A percentile compares a stretch with the other conserved stretches of the same genome.
Evolutionary conservation across 2,329 filamentous ascomycete species (phyloP).

Genomic region (Botrytis cinerea): DNA sequence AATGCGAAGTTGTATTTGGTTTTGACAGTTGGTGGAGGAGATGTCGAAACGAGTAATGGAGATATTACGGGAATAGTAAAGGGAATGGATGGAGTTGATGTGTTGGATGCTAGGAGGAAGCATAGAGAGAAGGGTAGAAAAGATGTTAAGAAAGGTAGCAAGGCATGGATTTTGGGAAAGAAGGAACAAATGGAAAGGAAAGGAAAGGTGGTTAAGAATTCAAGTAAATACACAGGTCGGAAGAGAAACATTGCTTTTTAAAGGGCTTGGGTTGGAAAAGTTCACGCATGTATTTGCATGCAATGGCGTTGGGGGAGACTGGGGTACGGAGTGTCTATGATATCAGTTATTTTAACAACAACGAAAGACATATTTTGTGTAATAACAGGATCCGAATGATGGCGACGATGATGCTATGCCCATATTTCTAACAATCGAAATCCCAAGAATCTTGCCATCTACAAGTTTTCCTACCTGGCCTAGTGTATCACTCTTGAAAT

Average conservation of each 20-base stretch:
- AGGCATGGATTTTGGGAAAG: slow-evolving; percentile 80
- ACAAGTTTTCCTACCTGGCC: neutral
- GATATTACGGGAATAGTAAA: slow-evolving; percentile 91
- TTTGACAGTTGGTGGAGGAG: slow-evolving; percentile 75
- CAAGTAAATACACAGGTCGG: slow-evolving; percentile 90
- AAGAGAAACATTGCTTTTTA: slow-evolving; percentile 81
- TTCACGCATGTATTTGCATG: slow-evolving; percentile 29
- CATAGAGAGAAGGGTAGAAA: slow-evolving; percentile 50
- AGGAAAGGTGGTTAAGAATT: slow-evolving; percentile 90
- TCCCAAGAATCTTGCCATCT: neutral
- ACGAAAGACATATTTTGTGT: neutral
- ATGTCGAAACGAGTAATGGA: slow-evolving; percentile 48
- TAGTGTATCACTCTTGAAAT: neutral
- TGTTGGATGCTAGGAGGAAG: slow-evolving; percentile 68
- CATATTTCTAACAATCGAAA: neutral
- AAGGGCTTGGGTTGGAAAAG: slow-evolving; percentile 16
- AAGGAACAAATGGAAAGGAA: slow-evolving; percentile 94
- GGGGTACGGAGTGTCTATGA: slow-evolving; percentile 27
- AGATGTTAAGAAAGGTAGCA: slow-evolving; percentile 76
- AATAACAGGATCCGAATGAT: neutral
- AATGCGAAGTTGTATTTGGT: slow-evolving; percentile 96
- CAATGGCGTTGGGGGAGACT: slow-evolving; percentile 36
- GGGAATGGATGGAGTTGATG: slow-evolving; percentile 85
- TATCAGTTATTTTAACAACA: slow-evolving; percentile 15
- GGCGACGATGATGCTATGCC: neutral